Evolutionary conservation across 2,329 filamentous ascomycete genomes (phyloP).

Genomic region (Talaromyces sp.): DNA sequence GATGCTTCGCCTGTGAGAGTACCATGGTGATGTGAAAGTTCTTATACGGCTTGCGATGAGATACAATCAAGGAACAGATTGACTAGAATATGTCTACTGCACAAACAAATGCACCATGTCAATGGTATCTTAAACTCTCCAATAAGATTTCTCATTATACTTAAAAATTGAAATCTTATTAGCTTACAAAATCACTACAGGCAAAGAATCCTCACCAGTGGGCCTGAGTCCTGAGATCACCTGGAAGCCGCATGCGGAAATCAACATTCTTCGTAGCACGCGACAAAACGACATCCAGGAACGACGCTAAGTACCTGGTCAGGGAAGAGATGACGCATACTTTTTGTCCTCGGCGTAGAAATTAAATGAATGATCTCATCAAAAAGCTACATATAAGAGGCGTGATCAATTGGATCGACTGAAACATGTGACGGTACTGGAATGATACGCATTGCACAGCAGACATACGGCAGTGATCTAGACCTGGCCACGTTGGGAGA

Average conservation of each 20-base stretch:
- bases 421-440: background rate
- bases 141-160: too few relatives aligned
- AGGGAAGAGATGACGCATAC: background rate
- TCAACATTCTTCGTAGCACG: background rate
- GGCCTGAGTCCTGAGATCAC: too few relatives aligned
- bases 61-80: background rate
- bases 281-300: background rate
- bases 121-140: too few relatives aligned
- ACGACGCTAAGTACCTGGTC: background rate
- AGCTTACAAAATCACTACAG: too few relatives aligned
- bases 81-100: too few relatives aligned
- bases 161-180: too few relatives aligned
- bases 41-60: background rate
- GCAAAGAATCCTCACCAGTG: too few relatives aligned
- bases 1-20: background rate
- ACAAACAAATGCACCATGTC: too few relatives aligned
- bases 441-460: background rate
- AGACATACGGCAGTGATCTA: background rate
- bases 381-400: background rate
- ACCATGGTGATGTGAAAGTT: background rate
- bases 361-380: background rate
- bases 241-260: constrained; percentile 4
- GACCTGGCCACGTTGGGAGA: background rate
- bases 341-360: background rate
- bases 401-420: background rate